Base-by-base conservation (phyloP, 1,284 basidiomycete species). In the Marasmius oreades region DNA sequence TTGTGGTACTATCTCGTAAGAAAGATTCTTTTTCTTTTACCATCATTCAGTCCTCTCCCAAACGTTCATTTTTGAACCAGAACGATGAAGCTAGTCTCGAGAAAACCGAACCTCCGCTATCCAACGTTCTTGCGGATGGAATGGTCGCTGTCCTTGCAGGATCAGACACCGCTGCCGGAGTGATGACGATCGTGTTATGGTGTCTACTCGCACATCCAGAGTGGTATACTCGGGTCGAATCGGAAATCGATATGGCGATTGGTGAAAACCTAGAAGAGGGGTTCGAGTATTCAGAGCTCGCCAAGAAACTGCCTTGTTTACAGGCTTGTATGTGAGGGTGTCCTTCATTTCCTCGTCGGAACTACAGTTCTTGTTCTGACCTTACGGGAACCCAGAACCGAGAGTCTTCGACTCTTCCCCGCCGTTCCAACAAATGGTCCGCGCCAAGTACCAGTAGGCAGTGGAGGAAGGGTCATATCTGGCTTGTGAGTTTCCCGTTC, bases 81-180 rank as follows among this genome's bases (percentile, higher is more conserved):
- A 75, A 74, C 54, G 77, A 81, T 55, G 80, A 79, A 61, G 70
- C 70, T 33, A 72, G 73, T 5, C 52, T 70, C 20, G 79, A 79
- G 39, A 67, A 67, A 28, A 58, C 53, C 0, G 66, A 68, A 2
- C 70, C 72, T 44, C 68, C 76, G 1, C 60, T 70, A 23, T 63
- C 66, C 7, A 67, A 73, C 34, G 68, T 81, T 11, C 65, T 74
- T 6, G 72, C 74, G 4, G 78, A 83, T 43, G 73, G 75, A 14
- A 66, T 72, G 23, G 70, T 82, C 7, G 75, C 79, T 1, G 78
- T 85, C 50, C 68, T 82, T 3, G 82, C 82, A 7, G 81, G 80
- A 12, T 79, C 84, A 7, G 84, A 85, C 62, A 85, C 84, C 0
- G 78, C 78, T 0, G 69, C 81, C 0, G 76, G 71, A 5, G 74